Base-by-base conservation (phyloP, 179 eudicot genomes). In the Silene noctiflora region DNA sequence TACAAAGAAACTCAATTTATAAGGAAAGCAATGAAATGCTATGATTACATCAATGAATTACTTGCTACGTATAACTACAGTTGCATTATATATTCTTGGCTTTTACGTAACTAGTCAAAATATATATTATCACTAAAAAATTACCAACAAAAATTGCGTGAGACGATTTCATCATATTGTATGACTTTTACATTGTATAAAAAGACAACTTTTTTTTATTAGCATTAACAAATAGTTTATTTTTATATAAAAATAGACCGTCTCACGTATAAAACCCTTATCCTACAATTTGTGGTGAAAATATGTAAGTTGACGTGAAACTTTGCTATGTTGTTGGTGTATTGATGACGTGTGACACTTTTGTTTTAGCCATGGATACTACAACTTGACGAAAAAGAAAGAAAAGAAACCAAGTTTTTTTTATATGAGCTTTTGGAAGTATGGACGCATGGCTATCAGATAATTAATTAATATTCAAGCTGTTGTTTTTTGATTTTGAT, bases 1-100 rank as follows among this genome's bases (percentile, higher is more conserved):
- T 46, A 46, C 35, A 48, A 48, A 51, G 4, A 51, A 51, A 69
- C 59, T 44, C 73, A 19, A 69, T 69, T 69, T 69, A 69, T 69
- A 69, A 69, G 59, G 60, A 12, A 70, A 70, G 73, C 73, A 70
- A 70, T 48, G 33, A 13, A 51, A 4, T 46, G 21, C 13, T 25
- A 71, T 71, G 44, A 71, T 71, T 71, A 27, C 22, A 24, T 6
- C 11, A 71, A 71, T 51, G 27, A 42, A 21, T 42, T 68, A 68
- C 14, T 67, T 35, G 25, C 19, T 67, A 67, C 71, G 71, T 67
- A 67, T 29, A 1, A 67, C 71, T 14, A 71, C 61, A 4, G 21
- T 71, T 53, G 14, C 20, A 71, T 71, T 71, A 71, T 71, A 53
- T 71, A 51, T 14, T 71, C 74, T 71, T 71, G 74, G 74, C 74